Evolutionary conservation across 768 basidiomycete genomes (phyloP), one percentile per base, ranked within the genome.

Genomic region (Russula abietina): DNA sequence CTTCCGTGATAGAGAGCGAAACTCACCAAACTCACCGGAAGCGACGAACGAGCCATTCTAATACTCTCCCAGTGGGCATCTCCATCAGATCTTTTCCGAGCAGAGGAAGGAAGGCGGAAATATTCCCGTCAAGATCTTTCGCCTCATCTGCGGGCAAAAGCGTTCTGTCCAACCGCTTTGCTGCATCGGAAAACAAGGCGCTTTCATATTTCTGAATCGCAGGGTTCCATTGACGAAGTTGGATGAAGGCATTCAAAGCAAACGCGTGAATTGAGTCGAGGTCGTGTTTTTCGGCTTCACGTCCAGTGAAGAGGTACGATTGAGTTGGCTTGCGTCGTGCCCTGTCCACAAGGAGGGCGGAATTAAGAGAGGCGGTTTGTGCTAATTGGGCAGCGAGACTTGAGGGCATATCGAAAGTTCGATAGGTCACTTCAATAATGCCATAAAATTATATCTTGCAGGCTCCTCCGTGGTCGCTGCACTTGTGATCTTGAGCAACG

Each of bases 41-140:
- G 60, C 94, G 79, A 69, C 91, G 79, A 3, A 98, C 92, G 28
- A 98, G 81, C 96, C 96, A 99, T 70, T 99, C 97, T 30, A 99
- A 71, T 10, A 91, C 83, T 72, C 89, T 93, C 22, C 85, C 87
- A 0, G 91, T 82, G 0, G 92, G 89, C 38, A 83, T 77, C 45
- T 96, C 87, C 75, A 93, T 79, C 48, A 98, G 73, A 78, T 89
- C 91, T 10, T 86, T 87, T 2, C 91, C 91, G 17, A 99, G 77
- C 48, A 87, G 73, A 46, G 81, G 74, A 49, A 98, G 70, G 69
- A 92, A 89, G 8, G 75, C 76, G 24, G 78, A 77, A 60, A 98
- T 78, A 4, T 76, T 74, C 19, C 60, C 72, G 72, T 95, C 82
- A 69, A 99, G 75, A 65, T 83, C 79, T 22, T 77, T 79, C 58